These are phyloP conservation scores for Trebouxia sp. DNA, from an alignment of 139 green algal genomes.

Conservation along the genomic window DNA sequence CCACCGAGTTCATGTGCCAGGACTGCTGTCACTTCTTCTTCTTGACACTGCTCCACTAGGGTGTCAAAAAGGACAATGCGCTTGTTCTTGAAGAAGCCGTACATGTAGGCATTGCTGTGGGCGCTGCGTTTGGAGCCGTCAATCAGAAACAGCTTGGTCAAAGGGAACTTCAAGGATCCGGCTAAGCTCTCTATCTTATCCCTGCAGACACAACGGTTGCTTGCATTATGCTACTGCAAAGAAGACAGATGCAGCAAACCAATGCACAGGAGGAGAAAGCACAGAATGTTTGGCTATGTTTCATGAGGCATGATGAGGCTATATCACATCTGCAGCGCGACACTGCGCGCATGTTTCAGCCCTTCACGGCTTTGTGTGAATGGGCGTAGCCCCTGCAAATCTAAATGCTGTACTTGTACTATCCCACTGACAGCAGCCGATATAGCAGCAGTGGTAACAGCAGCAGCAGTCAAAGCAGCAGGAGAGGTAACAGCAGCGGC, in stretches of 20 bases:
- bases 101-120: slow-evolving; percentile 87
- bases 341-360: background rate
- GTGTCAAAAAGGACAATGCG: slow-evolving; percentile 93
- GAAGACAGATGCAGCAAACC: too few species aligned
- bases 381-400: too few species aligned
- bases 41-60: slow-evolving; percentile 60
- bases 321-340: background rate
- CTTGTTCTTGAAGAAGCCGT: slow-evolving; percentile 93
- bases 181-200: slow-evolving; percentile 74
- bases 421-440: too few species aligned
- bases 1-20: slow-evolving; percentile 82
- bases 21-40: slow-evolving; percentile 72
- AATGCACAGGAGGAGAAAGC: too few species aligned
- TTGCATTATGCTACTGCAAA: background rate
- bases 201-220: slow-evolving; percentile 46
- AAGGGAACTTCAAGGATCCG: slow-evolving; percentile 68
- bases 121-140: slow-evolving; percentile 56
- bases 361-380: background rate
- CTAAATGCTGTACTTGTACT: too few species aligned
- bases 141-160: slow-evolving; percentile 80
- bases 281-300: too few species aligned
- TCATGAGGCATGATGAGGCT: too few species aligned
- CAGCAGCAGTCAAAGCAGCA: too few species aligned
- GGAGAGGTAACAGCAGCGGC: too few species aligned
- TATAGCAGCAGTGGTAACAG: too few species aligned